phyloP scores from a whole-genome alignment of 768 basidiomycete genomes.

The Boletus rubescentipes region DNA sequence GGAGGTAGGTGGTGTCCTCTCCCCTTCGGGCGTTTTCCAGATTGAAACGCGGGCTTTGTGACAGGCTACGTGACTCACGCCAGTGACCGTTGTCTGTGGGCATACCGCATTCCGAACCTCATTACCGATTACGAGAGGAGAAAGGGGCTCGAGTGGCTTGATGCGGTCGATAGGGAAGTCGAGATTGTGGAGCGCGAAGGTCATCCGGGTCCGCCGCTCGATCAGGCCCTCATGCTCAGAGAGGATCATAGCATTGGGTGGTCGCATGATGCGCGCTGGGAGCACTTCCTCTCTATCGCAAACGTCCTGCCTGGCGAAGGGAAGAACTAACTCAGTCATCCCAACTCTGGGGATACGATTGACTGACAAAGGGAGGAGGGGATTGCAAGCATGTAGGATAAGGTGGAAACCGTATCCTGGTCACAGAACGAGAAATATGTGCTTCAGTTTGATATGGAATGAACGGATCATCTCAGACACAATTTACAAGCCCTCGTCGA shows the following conservation, averaged over 20 bases:
- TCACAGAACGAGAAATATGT: not conserved
- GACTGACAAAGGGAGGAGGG: not conserved
- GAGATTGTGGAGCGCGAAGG: slow-evolving; percentile 37
- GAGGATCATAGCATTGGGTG: slow-evolving; percentile 53
- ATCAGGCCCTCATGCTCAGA: slow-evolving; percentile 47
- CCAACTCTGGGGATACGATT: not conserved
- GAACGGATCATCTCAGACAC: not conserved
- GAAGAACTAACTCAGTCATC: not conserved
- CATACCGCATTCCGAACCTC: slow-evolving; percentile 52
- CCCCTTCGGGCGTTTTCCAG: not conserved
- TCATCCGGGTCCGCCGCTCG: slow-evolving; percentile 29
- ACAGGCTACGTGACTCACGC: slow-evolving; percentile 72
- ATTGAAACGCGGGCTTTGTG: not conserved
- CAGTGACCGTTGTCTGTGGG: slow-evolving; percentile 64
- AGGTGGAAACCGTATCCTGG: not conserved
- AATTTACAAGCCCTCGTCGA: not conserved
- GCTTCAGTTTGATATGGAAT: not conserved
- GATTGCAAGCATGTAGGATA: not conserved
- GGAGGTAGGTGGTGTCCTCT: slow-evolving; percentile 40
- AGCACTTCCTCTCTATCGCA: slow-evolving; percentile 37
- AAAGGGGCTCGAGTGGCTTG: slow-evolving; percentile 58
- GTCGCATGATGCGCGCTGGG: slow-evolving; percentile 55
- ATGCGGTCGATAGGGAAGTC: slow-evolving; percentile 46
- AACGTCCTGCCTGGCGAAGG: slow-evolving; percentile 31
- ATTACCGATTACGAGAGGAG: slow-evolving; percentile 39